Evolutionary conservation across 257 asterid genomes (phyloP), one percentile per base, ranked within the genome.

Genomic region (Scutellaria minor): DNA sequence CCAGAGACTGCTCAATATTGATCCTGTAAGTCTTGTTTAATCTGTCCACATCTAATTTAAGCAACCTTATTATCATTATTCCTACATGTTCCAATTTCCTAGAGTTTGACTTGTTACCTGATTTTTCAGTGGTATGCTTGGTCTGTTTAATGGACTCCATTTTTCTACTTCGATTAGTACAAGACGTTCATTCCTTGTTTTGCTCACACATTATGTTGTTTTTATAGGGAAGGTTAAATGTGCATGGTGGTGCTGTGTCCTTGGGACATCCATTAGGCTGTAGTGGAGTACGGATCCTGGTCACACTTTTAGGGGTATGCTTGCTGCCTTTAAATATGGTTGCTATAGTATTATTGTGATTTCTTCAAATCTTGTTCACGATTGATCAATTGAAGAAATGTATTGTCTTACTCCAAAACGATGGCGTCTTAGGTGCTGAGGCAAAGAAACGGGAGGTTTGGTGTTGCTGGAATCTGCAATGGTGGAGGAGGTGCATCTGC

Each of bases 401-500:
- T 51, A 10, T 27, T 22, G 54, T 14, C 40, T n/a, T 57, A 57
- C 67, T 73, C 12, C 47, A 66, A 20, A 53, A n/a, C 18, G 39
- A 57, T 71, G 37, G 37, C 5, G 37, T 31, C 37, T 2, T 31
- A 94, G 99, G 97, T 88, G 65, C 67, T 94, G 88, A 88, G 85
- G 77, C 83, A 81, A 63, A 87, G 63, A 67, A 91, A 84, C 10
- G 96, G 90, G 22, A 89, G 73, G 83, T 87, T 83, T 74, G 99
- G 98, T 74, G 97, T 85, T 66, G 99, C 96, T 63, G 91, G 93
- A 73, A 62, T 91, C 68, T 94, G 98, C 90, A 93, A 93, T 50
- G 98, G 98, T 22, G 98, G 97, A 77, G 98, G 98, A 60, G 98
- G 98, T 68, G 96, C 98, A 71, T 94, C 98, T 64, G 88, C 98